phyloP scores from a whole-genome alignment of 345 rosid genomes.

The Zanthoxylum bungeanum region DNA sequence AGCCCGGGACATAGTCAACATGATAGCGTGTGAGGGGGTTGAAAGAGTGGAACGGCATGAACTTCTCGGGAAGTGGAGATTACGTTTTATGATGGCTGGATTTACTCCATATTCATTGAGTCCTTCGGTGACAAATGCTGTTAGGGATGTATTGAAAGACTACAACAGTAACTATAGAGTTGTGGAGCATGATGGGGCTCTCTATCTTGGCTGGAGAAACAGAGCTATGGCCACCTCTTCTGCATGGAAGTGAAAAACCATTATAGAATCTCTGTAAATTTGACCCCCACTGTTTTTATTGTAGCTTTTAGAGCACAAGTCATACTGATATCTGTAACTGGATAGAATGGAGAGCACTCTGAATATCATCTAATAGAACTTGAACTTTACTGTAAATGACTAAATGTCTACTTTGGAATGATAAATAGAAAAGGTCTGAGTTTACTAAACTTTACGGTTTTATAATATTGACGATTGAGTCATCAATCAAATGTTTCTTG shows the following conservation, averaged over 20 bases:
- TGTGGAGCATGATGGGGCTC: slow-evolving; percentile 48
- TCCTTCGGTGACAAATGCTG: slow-evolving; percentile 34
- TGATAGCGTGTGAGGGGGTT: slow-evolving; percentile 76
- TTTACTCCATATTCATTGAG: slow-evolving; percentile 45
- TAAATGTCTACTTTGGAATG: no score
- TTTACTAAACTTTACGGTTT: background rate
- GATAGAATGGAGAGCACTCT: slow-evolving; percentile 5
- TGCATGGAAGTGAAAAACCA: slow-evolving; percentile 75
- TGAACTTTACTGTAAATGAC: slow-evolving; percentile 8
- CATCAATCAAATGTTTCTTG: no score
- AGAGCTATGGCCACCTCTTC: slow-evolving; percentile 72
- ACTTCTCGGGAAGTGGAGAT: slow-evolving; percentile 70
- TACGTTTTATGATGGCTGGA: slow-evolving; percentile 65
- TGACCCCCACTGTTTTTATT: background rate
- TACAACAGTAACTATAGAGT: slow-evolving; percentile 48
- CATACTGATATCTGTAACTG: slow-evolving; percentile 2
- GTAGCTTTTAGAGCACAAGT: slow-evolving; percentile 1
- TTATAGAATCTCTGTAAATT: slow-evolving; percentile 20
- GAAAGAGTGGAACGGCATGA: slow-evolving; percentile 90
- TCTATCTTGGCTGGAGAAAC: slow-evolving; percentile 64
- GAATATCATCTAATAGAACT: background rate
- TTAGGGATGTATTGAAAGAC: slow-evolving; percentile 40
- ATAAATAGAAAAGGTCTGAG: background rate
- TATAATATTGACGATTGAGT: no score
- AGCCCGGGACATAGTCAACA: slow-evolving; percentile 81